Evolutionary conservation across 1,284 basidiomycete species (phyloP), one percentile per base, ranked within the genome.

Genomic region (Mycena sp.): DNA sequence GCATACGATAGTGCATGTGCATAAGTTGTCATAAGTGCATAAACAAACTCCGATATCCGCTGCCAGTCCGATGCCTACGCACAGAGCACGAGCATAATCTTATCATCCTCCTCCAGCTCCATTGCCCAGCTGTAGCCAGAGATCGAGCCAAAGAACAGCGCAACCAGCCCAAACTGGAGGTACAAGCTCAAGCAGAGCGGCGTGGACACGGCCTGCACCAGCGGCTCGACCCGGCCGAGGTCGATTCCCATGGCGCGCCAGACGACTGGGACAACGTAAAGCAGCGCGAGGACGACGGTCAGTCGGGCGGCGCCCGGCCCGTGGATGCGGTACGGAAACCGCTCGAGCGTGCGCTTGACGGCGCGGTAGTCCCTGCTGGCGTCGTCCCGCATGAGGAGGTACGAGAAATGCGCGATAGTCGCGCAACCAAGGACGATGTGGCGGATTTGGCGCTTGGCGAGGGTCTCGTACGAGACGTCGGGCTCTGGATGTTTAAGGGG

Each of bases 401-500:
- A 45, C 26, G 19, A 57, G 21, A 48, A 57, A 21, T 46, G 35
- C 6, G 45, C 7, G 16, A 57, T 32, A 23, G 55, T 57, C 0
- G 14, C 19, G 28, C 19, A 30, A 6, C 53, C 49, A 19, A 63
- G 26, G 2, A 43, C 54, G 28, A 63, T 45, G 32, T 63, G 61
- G 35, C 61, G 61, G 11, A 58, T 45, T n/a, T 63, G 41, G 1
- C 61, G 54, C n/a, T 57, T 63, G n/a, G 35, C 30, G 23, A 46
- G 49, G 43, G 61, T 63, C 41, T 57, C 54, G 37, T 52, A 63
- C 17, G 61, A 63, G 14, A 41, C 43, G 55, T 53, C 52, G 3
- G 61, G 61, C 23, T 63, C 61, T 63, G 49, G 10, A 35, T 35
- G 14, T 35, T 35, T 35, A 35, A 35, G 32, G 14, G 17, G 4